Evolutionary conservation across 495 filamentous ascomycete species (phyloP).

Genomic region (Penicillium bovifimosum): DNA sequence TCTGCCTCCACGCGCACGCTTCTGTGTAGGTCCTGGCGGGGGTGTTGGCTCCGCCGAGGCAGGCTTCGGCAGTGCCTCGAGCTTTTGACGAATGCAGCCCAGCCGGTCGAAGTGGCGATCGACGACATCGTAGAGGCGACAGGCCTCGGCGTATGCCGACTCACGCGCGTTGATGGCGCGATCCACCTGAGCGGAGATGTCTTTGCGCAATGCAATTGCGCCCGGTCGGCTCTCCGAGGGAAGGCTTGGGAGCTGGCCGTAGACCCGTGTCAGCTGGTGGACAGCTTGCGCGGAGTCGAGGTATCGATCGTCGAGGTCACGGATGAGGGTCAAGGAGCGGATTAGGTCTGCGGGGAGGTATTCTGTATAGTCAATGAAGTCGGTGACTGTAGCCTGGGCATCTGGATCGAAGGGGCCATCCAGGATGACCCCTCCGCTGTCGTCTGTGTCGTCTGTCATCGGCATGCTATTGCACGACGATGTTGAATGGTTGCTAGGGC

Average conservation of each 20-base stretch:
- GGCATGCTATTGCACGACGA: conserved; percentile 15
- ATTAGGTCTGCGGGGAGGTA: conserved; percentile 90
- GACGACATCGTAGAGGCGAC: conserved; percentile 71
- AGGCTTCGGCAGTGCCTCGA: conserved; percentile 69
- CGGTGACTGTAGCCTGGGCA: conserved; percentile 86
- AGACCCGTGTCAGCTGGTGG: conserved; percentile 66
- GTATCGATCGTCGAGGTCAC: conserved; percentile 72
- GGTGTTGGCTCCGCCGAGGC: conserved; percentile 64
- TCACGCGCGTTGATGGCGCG: conserved; percentile 70
- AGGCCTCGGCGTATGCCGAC: conserved; percentile 75
- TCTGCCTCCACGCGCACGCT: conserved; percentile 44
- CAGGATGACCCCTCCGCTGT: conserved; percentile 43
- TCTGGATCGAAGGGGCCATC: conserved; percentile 69
- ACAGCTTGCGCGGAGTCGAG: conserved; percentile 57
- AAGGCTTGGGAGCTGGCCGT: conserved; percentile 63
- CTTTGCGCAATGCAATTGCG: conserved; percentile 57
- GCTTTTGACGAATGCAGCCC: conserved; percentile 72
- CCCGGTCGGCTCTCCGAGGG: conserved; percentile 49
- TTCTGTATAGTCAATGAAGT: conserved; percentile 96
- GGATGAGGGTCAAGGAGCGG: conserved; percentile 83
- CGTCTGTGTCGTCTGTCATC: conserved; percentile 37
- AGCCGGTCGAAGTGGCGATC: conserved; percentile 73
- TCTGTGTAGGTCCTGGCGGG: conserved; percentile 43
- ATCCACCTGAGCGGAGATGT: conserved; percentile 69
- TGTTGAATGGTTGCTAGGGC: background rate